phyloP scores from a whole-genome alignment of 2,329 filamentous ascomycete genomes.

The Apiospora aurea region DNA sequence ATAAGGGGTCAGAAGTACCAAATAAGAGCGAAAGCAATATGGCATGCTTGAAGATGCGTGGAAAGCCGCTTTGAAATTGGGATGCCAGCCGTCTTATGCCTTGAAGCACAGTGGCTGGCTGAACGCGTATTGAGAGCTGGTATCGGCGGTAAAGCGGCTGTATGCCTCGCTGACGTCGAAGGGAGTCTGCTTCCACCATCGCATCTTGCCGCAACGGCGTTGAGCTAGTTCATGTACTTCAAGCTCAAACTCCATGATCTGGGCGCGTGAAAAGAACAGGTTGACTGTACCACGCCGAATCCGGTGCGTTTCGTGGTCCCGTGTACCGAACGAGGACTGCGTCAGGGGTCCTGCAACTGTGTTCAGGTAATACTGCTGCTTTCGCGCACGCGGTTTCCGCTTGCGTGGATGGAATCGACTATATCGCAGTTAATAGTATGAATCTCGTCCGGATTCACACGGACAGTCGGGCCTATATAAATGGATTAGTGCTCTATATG shows the following conservation, averaged over 20 bases:
- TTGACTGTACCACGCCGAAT: conserved; percentile 28
- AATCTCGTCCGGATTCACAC: conserved; percentile 26
- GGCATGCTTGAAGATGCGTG: conserved; percentile 33
- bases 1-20: conserved; percentile 32
- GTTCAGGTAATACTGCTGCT: conserved; percentile 23
- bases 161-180: conserved; percentile 30
- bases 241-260: conserved; percentile 41
- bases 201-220: conserved; percentile 40
- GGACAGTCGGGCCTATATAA: conserved; percentile 24
- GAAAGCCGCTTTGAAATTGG: conserved; percentile 31
- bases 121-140: conserved; percentile 35
- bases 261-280: conserved; percentile 42
- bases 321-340: not conserved
- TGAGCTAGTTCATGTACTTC: conserved; percentile 39
- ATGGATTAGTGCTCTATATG: not conserved
- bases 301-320: conserved; percentile 15
- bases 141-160: conserved; percentile 35
- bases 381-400: conserved; percentile 25
- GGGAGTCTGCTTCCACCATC: conserved; percentile 31
- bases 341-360: conserved; percentile 6
- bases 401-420: conserved; percentile 25
- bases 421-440: conserved; percentile 24
- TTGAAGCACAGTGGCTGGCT: conserved; percentile 34
- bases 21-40: conserved; percentile 34
- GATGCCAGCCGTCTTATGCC: conserved; percentile 25